phyloP scores from a whole-genome alignment of 495 filamentous ascomycete species.

The Platismatia glauca region DNA sequence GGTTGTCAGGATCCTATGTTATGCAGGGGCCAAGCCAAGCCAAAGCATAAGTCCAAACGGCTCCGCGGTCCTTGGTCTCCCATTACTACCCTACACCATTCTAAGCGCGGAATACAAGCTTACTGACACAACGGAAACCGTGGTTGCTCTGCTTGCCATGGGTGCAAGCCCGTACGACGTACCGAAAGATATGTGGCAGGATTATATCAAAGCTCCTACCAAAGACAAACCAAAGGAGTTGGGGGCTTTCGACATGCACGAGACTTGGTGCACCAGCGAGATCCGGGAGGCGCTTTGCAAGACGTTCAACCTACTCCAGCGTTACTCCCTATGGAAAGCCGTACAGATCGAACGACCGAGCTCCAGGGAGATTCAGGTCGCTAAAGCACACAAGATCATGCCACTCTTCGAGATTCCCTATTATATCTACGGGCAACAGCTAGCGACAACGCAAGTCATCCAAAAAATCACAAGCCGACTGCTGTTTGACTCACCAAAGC shows the following conservation, averaged over 20 bases:
- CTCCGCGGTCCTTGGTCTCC: background rate
- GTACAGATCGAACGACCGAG: constrained; percentile 24
- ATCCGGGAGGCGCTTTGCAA: constrained; percentile 24
- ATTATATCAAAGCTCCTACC: constrained; percentile 13
- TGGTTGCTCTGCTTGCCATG: constrained; percentile 19
- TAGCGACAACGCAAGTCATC: constrained; percentile 30
- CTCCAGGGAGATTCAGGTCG: constrained; percentile 30
- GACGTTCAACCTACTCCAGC: constrained; percentile 37
- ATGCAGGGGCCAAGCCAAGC: constrained; percentile 15
- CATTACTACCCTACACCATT: constrained; percentile 15
- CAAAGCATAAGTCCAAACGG: background rate
- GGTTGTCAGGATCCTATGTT: constrained; percentile 15
- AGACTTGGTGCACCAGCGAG: constrained; percentile 11
- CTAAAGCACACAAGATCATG: constrained; percentile 26
- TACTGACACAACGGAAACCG: constrained; percentile 13
- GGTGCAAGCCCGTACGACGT: constrained; percentile 16
- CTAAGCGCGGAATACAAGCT: constrained; percentile 16
- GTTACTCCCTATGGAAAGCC: constrained; percentile 37
- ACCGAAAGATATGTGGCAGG: constrained; percentile 22
- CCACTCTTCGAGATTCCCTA: constrained; percentile 36
- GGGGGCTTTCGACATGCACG: background rate
- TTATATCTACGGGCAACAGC: constrained; percentile 38
- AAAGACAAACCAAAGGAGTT: background rate
- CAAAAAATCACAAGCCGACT: constrained; percentile 30
- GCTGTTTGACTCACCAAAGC: constrained; percentile 2